Evolutionary conservation across 2,329 filamentous ascomycete genomes (phyloP).

Genomic region (Pseudopithomyces chartarum): DNA sequence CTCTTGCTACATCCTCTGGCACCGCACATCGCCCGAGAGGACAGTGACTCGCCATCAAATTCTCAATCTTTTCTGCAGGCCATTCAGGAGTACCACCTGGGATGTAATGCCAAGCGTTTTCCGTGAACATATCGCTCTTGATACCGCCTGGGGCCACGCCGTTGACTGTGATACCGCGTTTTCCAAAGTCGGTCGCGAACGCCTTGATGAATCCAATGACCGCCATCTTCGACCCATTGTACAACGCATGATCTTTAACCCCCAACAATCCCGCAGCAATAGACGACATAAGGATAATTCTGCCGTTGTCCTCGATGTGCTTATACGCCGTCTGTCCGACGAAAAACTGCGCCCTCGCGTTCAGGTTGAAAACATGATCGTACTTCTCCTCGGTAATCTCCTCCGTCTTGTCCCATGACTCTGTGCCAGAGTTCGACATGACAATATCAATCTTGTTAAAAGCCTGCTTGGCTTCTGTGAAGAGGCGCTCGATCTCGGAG

Average conservation of each 20-base stretch:
- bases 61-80: constrained; percentile 56
- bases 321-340: constrained; percentile 77
- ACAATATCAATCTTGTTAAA: constrained; percentile 54
- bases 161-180: constrained; percentile 71
- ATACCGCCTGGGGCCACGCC: constrained; percentile 74
- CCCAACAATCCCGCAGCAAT: constrained; percentile 71
- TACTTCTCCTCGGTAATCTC: constrained; percentile 73
- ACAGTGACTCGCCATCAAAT: constrained; percentile 55
- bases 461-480: constrained; percentile 49
- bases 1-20: constrained; percentile 52
- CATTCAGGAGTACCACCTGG: constrained; percentile 55
- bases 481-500: constrained; percentile 64
- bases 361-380: constrained; percentile 72
- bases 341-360: constrained; percentile 75
- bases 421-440: constrained; percentile 63
- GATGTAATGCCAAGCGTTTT: constrained; percentile 45
- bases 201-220: constrained; percentile 74
- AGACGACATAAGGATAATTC: constrained; percentile 75
- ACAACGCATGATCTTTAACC: constrained; percentile 72
- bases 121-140: constrained; percentile 77
- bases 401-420: constrained; percentile 70
- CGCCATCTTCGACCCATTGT: constrained; percentile 74
- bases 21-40: constrained; percentile 55
- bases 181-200: constrained; percentile 73
- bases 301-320: constrained; percentile 70